Evolutionary conservation across 805 yeast genomes (phyloP), one percentile per base, ranked within the genome.

Genomic region (Ogataea saltuana): DNA sequence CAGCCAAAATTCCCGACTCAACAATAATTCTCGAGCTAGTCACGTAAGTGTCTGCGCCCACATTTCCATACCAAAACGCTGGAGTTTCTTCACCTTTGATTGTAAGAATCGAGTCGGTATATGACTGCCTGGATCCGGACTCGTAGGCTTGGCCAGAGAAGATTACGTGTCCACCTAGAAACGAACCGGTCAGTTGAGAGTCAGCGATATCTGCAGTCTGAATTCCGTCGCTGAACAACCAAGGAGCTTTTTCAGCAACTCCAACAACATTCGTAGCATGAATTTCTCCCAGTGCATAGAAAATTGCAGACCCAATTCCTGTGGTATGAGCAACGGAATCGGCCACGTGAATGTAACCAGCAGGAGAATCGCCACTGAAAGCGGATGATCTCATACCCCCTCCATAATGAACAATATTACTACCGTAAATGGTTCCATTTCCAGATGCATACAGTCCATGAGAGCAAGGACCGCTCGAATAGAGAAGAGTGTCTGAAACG

Each of bases 341-440:
- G 3, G 37, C 7, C 13, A 32, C 32, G 32, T 39, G 13, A 32
- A 39, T 23, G 37, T 39, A 39, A 4, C 43, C 43, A 2, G 37
- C 43, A 4, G 43, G 43, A 17, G 34, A 20, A 32, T 39, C 43
- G 9, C 43, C 43, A 27, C 43, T 39, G 26, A 39, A 39, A 32
- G 43, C 36, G 7, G 43, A 39, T 10, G 37, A 39, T 13, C 43
- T 17, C 43, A 30, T 39, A 16, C 43, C 43, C 18, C 43, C 43
- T 3, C 30, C 19, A 25, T 22, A 39, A n/a, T 39, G 43, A 7
- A 32, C 19, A 5, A 39, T 4, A 32, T 39, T 31, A n/a, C 7
- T n/a, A 3, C 23, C 43, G 18, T 39, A 15, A 8, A 39, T 39
- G n/a, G 43, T 39, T 6, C 37, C 43, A 21, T 39, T 39, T 18